Evolutionary conservation across 805 yeast species (phyloP).

Genomic region (Blastobotrys parvus): DNA sequence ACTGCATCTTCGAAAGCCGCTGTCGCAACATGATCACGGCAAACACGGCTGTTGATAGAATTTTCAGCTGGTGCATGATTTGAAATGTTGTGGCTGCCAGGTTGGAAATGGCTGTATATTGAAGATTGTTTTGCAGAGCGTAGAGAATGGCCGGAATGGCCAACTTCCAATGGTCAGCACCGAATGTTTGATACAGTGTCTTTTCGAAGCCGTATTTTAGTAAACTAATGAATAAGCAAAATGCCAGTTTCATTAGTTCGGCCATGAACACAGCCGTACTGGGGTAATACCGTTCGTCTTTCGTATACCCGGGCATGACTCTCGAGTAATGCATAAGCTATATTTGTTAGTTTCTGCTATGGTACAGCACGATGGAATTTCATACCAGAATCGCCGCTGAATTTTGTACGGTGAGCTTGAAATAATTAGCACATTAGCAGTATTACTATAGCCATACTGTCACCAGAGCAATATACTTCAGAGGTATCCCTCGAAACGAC

Average conservation of each 20-base stretch:
- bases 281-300: conserved; percentile 27
- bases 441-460: conserved; percentile 16
- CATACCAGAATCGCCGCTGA: conserved; percentile 32
- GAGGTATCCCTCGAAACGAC: conserved; percentile 23
- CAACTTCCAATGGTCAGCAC: conserved; percentile 33
- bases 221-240: conserved; percentile 25
- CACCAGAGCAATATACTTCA: conserved; percentile 29
- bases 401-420: conserved; percentile 31
- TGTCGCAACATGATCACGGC: conserved; percentile 32
- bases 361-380: too few relatives aligned
- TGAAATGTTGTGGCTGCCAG: conserved; percentile 36
- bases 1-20: conserved; percentile 26
- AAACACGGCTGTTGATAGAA: conserved; percentile 35
- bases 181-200: conserved; percentile 26
- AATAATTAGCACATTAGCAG: neutral
- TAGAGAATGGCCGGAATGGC: conserved; percentile 34
- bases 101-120: conserved; percentile 35
- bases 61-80: conserved; percentile 37
- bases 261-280: conserved; percentile 35
- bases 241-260: conserved; percentile 30
- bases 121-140: conserved; percentile 33
- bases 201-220: conserved; percentile 18
- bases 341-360: too few relatives aligned
- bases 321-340: conserved; percentile 38
- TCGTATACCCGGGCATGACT: conserved; percentile 30